These are phyloP conservation scores for Aegilops longissima DNA, from an alignment of 176 grass and related monocot genomes.

Conservation along the genomic window DNA sequence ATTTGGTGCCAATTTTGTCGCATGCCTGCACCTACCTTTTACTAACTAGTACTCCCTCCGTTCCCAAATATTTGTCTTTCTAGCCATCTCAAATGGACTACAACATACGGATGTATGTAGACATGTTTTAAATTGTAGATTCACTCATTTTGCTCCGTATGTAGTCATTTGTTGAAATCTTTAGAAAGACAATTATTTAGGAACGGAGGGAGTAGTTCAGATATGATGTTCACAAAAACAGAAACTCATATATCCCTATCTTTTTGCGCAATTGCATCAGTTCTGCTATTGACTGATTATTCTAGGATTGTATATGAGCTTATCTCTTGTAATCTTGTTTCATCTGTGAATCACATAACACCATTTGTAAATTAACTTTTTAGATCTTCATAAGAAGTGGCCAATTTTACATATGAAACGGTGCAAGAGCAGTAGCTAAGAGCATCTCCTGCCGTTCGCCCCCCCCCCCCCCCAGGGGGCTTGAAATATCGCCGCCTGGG, in stretches of 20 bases:
- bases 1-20: conserved; percentile 8
- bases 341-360: conserved; percentile 18
- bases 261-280: conserved; percentile 8
- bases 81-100: too few species aligned
- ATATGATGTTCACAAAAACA: conserved; percentile 18
- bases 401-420: neutral
- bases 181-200: too few species aligned
- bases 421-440: neutral
- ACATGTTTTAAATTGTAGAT: too few species aligned
- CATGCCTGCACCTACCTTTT: neutral
- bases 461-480: too few species aligned
- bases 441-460: too few species aligned
- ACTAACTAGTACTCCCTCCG: neutral
- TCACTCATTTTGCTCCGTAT: too few species aligned
- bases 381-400: neutral
- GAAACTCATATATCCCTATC: neutral
- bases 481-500: too few species aligned
- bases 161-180: too few species aligned
- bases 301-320: neutral
- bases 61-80: too few species aligned
- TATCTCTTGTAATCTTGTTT: neutral
- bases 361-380: neutral
- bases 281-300: neutral
- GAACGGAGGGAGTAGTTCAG: neutral
- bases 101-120: too few species aligned